Conservation (phyloP, 2,329 filamentous ascomycete genomes). For the Phaeosphaeriaceae sp. region DNA sequence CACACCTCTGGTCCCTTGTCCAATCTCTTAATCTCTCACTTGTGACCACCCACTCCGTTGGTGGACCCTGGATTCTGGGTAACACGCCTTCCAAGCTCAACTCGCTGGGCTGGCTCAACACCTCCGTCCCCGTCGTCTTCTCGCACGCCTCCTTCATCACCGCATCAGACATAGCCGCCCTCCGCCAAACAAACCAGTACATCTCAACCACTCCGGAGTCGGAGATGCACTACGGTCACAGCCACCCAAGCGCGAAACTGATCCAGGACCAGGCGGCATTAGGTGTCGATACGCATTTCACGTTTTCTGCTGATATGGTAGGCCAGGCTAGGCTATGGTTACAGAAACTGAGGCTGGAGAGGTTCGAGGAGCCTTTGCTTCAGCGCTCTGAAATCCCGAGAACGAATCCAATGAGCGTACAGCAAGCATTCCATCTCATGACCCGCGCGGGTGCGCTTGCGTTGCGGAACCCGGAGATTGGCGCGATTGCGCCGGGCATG, state of each 20-base stretch:
- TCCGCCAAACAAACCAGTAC: conserved; percentile 60
- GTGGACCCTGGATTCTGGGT: conserved; percentile 15
- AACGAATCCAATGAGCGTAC: conserved; percentile 60
- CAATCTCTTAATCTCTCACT: conserved; percentile 35
- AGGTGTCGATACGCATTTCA: conserved; percentile 63
- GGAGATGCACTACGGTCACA: conserved; percentile 66
- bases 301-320: conserved; percentile 56
- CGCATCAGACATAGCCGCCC: conserved; percentile 6
- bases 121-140: conserved; percentile 58
- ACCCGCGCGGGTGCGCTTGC: conserved; percentile 62
- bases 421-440: conserved; percentile 63
- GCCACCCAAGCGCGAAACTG: conserved; percentile 52
- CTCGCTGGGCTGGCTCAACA: conserved; percentile 46
- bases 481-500: conserved; percentile 57
- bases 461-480: conserved; percentile 59
- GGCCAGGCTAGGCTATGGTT: conserved; percentile 63
- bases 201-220: conserved; percentile 66
- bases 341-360: conserved; percentile 52
- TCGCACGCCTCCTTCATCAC: conserved; percentile 58
- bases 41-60: conserved; percentile 50
- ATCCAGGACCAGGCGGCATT: conserved; percentile 61
- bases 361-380: conserved; percentile 50
- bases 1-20: background rate
- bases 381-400: conserved; percentile 53
- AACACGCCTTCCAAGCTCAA: conserved; percentile 37